Conservation (phyloP, 2,329 filamentous ascomycete species). For the Reticulascus tulasneorum region DNA sequence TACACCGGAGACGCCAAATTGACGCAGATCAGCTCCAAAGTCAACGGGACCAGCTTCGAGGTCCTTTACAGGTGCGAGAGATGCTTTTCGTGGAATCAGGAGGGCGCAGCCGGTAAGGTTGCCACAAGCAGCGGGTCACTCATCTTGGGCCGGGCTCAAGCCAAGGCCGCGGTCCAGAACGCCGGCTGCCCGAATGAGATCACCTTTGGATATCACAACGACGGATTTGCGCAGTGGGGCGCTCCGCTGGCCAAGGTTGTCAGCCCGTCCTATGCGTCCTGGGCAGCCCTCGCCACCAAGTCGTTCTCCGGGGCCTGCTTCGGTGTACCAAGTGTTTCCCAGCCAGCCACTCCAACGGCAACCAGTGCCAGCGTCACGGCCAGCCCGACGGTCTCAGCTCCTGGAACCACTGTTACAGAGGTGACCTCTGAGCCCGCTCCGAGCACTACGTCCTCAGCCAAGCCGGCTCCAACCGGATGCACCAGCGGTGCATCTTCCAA, state of each 20-base stretch:
- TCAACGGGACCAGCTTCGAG: constrained; percentile 56
- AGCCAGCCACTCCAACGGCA: constrained; percentile 20
- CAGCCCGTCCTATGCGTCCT: constrained; percentile 35
- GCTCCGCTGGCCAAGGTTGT: constrained; percentile 30
- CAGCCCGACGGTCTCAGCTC: too few relatives aligned
- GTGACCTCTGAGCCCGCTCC: too few relatives aligned
- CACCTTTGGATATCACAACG: constrained; percentile 50
- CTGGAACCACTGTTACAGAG: too few relatives aligned
- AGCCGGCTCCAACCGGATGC: constrained; percentile 58
- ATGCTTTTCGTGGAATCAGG: constrained; percentile 50
- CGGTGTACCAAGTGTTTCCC: too few relatives aligned
- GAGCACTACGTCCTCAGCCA: constrained; percentile 65
- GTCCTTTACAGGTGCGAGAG: constrained; percentile 62
- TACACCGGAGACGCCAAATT: constrained; percentile 61
- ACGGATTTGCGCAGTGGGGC: constrained; percentile 39
- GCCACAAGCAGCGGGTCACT: constrained; percentile 39
- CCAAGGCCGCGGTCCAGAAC: constrained; percentile 36
- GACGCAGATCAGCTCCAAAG: constrained; percentile 53
- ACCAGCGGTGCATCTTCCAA: too few relatives aligned
- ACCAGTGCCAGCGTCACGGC: constrained; percentile 18
- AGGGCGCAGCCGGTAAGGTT: constrained; percentile 35
- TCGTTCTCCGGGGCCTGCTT: constrained; percentile 28
- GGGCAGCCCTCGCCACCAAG: constrained; percentile 39
- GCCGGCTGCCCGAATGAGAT: constrained; percentile 38
- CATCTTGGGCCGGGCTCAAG: constrained; percentile 53